These are phyloP conservation scores for Diplodia seriata DNA, from an alignment of 2,329 filamentous ascomycete species.

Conservation along the genomic window DNA sequence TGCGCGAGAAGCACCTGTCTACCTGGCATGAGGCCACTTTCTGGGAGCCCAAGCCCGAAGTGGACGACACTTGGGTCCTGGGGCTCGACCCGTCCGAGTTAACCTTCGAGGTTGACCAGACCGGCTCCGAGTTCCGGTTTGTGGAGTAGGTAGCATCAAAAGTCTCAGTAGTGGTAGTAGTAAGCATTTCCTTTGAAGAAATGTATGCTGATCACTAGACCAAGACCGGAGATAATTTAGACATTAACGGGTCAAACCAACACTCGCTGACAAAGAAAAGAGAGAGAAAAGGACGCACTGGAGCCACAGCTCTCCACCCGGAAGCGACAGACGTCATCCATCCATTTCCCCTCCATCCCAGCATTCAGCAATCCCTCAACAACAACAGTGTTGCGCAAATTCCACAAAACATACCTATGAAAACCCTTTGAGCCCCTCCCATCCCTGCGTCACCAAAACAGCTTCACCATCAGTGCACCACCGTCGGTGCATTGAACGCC, in stretches of 20 bases:
- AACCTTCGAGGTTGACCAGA: slow-evolving; percentile 16
- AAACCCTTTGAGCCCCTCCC: not conserved
- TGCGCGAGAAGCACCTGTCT: slow-evolving; percentile 29
- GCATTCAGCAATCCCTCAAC: too few species aligned
- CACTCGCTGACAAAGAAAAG: too few species aligned
- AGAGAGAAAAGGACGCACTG: too few species aligned
- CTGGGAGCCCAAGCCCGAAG: not conserved
- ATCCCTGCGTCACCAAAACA: not conserved
- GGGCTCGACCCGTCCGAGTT: slow-evolving; percentile 23
- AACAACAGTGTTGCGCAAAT: not conserved
- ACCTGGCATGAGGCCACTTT: slow-evolving; percentile 12
- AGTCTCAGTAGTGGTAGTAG: too few species aligned
- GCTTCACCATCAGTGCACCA: slow-evolving; percentile 2
- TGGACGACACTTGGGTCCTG: slow-evolving; percentile 27
- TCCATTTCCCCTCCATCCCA: too few species aligned
- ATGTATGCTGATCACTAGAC: too few species aligned
- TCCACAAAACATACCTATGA: not conserved
- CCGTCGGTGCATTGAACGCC: slow-evolving; percentile 13
- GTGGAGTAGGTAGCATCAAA: not conserved
- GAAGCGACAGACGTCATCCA: too few species aligned
- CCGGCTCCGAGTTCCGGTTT: not conserved
- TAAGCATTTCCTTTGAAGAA: too few species aligned
- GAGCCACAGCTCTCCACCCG: too few species aligned
- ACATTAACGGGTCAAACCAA: too few species aligned
- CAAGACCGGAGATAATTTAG: too few species aligned